These are phyloP conservation scores for Leptosphaerulina australis DNA, from an alignment of 2,329 filamentous ascomycete genomes.

Conservation along the genomic window DNA sequence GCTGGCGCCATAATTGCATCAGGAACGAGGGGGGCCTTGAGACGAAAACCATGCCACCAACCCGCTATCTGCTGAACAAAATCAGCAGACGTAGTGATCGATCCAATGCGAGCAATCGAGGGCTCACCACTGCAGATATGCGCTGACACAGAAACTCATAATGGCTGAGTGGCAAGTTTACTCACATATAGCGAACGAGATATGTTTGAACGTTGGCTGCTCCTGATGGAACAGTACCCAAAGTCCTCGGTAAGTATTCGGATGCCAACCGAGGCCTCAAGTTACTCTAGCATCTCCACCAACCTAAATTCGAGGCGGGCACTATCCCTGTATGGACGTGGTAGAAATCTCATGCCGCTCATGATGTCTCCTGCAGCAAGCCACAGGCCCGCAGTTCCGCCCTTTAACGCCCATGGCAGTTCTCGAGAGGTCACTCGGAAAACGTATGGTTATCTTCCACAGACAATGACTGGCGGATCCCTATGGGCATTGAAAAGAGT, in stretches of 20 bases:
- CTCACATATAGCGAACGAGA: background rate
- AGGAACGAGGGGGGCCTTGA: slow-evolving; percentile 16
- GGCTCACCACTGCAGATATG: background rate
- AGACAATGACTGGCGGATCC: background rate
- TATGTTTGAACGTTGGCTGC: slow-evolving; percentile 1
- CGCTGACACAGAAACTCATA: background rate
- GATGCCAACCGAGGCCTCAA: slow-evolving; percentile 12
- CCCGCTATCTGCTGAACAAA: background rate
- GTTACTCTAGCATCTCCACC: slow-evolving; percentile 4
- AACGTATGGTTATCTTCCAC: background rate
- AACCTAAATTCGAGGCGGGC: slow-evolving; percentile 6
- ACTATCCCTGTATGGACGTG: slow-evolving; percentile 9
- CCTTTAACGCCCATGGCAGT: slow-evolving; percentile 1
- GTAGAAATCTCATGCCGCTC: slow-evolving; percentile 7
- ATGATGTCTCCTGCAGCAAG: slow-evolving; percentile 12
- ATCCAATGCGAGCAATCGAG: background rate
- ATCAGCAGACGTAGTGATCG: background rate
- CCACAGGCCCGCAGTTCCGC: slow-evolving; percentile 9
- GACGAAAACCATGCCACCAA: slow-evolving; percentile 5
- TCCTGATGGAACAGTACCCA: slow-evolving; percentile 15
- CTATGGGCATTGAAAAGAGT: background rate
- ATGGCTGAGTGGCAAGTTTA: background rate
- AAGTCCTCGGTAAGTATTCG: slow-evolving; percentile 14
- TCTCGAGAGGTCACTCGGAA: background rate
- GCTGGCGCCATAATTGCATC: slow-evolving; percentile 16